Evolutionary conservation across 2,329 filamentous ascomycete species (phyloP).

Genomic region (Ceratocystis huliohia): DNA sequence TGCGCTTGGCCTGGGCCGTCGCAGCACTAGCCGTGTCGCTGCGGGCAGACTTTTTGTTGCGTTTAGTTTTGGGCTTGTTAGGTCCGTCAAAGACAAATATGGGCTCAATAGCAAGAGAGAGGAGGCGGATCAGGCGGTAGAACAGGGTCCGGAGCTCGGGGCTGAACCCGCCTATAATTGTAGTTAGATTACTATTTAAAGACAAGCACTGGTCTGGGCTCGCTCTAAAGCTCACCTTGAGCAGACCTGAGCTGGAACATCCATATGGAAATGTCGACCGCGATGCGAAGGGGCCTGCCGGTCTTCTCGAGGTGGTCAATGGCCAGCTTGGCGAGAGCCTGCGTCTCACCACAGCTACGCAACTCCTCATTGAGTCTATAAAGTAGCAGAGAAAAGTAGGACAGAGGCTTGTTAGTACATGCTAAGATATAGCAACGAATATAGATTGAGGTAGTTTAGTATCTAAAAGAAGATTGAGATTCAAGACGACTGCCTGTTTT

Average conservation of each 20-base stretch:
- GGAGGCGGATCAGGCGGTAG: constrained; percentile 70
- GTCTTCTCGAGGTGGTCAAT: constrained; percentile 60
- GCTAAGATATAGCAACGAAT: background rate
- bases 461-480: background rate
- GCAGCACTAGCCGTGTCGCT: constrained; percentile 50
- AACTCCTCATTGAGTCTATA: constrained; percentile 80
- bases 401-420: constrained; percentile 1
- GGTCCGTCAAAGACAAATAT: constrained; percentile 86
- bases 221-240: constrained; percentile 39
- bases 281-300: constrained; percentile 64
- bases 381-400: no score
- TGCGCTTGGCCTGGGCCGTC: constrained; percentile 64
- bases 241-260: constrained; percentile 85
- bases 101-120: constrained; percentile 66
- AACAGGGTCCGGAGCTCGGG: constrained; percentile 86
- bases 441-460: background rate
- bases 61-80: constrained; percentile 74
- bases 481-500: no score
- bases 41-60: constrained; percentile 60
- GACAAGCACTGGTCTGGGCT: no score
- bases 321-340: constrained; percentile 72
- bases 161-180: constrained; percentile 57
- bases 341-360: constrained; percentile 57
- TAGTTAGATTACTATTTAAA: background rate
- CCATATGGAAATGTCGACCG: constrained; percentile 95